Evolutionary conservation across 2,329 filamentous ascomycete species (phyloP).

Genomic region (Epichloe typhina): DNA sequence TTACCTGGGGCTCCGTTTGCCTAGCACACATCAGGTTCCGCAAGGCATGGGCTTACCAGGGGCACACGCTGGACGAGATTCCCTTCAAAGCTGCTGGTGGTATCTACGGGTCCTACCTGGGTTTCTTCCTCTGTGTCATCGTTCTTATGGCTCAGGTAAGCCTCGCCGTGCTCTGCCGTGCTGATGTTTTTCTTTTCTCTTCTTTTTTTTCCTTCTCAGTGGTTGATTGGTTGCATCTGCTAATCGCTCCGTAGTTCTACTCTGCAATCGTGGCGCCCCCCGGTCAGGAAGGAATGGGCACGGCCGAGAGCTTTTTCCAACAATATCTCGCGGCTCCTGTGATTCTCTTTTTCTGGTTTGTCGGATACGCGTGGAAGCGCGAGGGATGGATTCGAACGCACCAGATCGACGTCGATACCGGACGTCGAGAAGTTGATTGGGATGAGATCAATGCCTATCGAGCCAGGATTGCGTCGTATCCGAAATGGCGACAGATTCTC

Average conservation of each 20-base stretch:
- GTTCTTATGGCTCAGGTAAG: conserved; percentile 42
- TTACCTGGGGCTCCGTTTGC: conserved; percentile 53
- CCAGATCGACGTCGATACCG: conserved; percentile 56
- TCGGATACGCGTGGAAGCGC: conserved; percentile 54
- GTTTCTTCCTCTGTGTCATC: conserved; percentile 42
- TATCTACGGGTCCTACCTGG: conserved; percentile 49
- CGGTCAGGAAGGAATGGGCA: conserved; percentile 21
- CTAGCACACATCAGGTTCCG: conserved; percentile 53
- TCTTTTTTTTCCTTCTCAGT: not conserved
- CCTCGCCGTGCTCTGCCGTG: not conserved
- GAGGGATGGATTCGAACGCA: conserved; percentile 41
- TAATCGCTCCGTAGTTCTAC: conserved; percentile 27
- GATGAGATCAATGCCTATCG: conserved; percentile 45
- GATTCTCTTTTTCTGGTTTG: conserved; percentile 40
- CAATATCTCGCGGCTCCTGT: conserved; percentile 40
- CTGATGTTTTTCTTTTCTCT: not conserved
- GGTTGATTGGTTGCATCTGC: not conserved
- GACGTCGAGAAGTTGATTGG: conserved; percentile 53
- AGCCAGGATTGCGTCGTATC: conserved; percentile 36
- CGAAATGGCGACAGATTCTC: conserved; percentile 32
- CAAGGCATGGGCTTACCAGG: conserved; percentile 42
- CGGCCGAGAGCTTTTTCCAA: conserved; percentile 40
- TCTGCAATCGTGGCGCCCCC: conserved; percentile 28
- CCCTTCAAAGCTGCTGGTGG: conserved; percentile 49
- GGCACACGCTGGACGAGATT: conserved; percentile 50